These are phyloP conservation scores for Chaetomium olivaceum DNA, from an alignment of 2,329 filamentous ascomycete species.

Conservation along the genomic window DNA sequence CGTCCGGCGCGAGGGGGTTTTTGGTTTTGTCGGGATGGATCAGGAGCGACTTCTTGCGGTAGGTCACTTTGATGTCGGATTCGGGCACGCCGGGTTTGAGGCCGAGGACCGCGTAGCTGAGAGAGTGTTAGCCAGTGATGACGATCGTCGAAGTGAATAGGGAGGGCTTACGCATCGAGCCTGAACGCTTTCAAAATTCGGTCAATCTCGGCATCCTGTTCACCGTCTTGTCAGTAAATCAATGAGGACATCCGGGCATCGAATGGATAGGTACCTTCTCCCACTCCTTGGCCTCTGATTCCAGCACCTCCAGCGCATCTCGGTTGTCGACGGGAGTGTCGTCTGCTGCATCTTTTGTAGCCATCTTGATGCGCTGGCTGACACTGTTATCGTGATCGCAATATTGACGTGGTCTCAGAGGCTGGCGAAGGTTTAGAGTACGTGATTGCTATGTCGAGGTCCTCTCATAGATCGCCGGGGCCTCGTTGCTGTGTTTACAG, in stretches of 20 bases:
- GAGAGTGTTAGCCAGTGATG: conserved; percentile 3
- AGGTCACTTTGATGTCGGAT: conserved; percentile 90
- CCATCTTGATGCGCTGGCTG: conserved; percentile 24
- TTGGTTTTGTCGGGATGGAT: conserved; percentile 98
- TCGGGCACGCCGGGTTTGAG: conserved; percentile 94
- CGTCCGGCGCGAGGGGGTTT: conserved; percentile 87
- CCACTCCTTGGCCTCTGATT: conserved; percentile 84
- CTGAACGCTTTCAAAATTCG: conserved; percentile 90
- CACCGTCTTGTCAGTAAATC: conserved; percentile 25
- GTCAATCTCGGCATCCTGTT: conserved; percentile 89
- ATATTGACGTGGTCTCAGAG: neutral
- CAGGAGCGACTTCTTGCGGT: conserved; percentile 96
- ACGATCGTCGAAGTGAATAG: neutral
- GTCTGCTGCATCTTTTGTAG: conserved; percentile 43
- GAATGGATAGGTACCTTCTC: conserved; percentile 64
- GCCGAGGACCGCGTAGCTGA: conserved; percentile 87
- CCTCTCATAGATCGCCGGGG: neutral
- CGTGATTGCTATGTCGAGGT: neutral
- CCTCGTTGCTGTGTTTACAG: neutral
- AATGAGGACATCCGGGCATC: neutral
- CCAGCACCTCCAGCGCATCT: conserved; percentile 77
- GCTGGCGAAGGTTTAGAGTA: neutral
- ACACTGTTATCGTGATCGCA: neutral
- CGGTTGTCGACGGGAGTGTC: conserved; percentile 51
- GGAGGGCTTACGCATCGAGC: conserved; percentile 55